Percentiles rank a stretch among this genome's conserved stretches.
Conservation (phyloP, 345 rosid species). For the Murraya paniculata region DNA sequence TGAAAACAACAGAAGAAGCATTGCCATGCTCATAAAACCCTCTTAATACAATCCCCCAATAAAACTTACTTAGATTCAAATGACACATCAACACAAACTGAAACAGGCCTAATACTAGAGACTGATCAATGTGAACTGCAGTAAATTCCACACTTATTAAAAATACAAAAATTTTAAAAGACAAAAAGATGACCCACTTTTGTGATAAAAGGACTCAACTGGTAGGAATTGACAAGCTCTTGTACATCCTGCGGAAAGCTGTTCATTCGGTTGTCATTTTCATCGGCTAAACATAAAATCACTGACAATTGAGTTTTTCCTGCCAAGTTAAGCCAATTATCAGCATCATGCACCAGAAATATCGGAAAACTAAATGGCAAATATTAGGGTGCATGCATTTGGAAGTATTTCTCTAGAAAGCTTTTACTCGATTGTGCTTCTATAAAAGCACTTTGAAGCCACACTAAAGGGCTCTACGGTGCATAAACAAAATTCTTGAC, state of each 20-base stretch:
- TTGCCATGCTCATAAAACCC: not conserved
- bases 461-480: too few species aligned
- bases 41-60: not conserved
- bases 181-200: constrained; percentile 53
- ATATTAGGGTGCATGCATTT: not conserved
- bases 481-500: not conserved
- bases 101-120: not conserved
- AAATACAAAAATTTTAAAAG: not conserved
- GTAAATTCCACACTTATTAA: not conserved
- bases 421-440: not conserved
- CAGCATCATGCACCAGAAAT: constrained; percentile 15
- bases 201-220: constrained; percentile 74
- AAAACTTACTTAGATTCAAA: not conserved
- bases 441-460: not conserved
- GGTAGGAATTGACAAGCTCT: constrained; percentile 55
- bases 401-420: not conserved
- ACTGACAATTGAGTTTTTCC: constrained; percentile 59
- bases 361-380: not conserved
- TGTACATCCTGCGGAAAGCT: constrained; percentile 43
- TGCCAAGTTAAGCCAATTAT: constrained; percentile 29
- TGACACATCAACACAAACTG: not conserved
- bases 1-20: not conserved
- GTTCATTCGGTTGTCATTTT: constrained; percentile 28
- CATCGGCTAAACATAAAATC: constrained; percentile 62
- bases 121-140: not conserved